Evolutionary conservation across 495 filamentous ascomycete genomes (phyloP).

Genomic region (Hyaloscypha finlandica): DNA sequence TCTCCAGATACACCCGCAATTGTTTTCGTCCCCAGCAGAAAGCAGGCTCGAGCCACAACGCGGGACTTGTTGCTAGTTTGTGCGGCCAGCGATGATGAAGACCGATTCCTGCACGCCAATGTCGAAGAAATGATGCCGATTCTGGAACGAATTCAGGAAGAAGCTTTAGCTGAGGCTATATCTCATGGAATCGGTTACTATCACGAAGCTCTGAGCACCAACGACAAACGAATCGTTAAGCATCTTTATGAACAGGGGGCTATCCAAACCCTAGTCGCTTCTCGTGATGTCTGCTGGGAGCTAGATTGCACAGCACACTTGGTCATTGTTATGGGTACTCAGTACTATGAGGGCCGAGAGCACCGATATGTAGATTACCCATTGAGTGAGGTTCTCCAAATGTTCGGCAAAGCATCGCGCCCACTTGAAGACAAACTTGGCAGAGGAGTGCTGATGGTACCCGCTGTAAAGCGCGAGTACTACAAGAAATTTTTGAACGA

Average conservation of each 20-base stretch:
- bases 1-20: constrained; percentile 88
- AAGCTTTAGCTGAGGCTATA: constrained; percentile 84
- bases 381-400: constrained; percentile 96
- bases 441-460: constrained; percentile 92
- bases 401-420: constrained; percentile 93
- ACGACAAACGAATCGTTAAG: constrained; percentile 90
- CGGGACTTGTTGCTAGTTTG: constrained; percentile 84
- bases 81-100: constrained; percentile 86
- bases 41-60: constrained; percentile 88
- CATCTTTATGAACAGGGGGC: constrained; percentile 90
- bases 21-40: constrained; percentile 88
- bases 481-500: constrained; percentile 99
- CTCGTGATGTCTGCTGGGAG: constrained; percentile 96
- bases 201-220: constrained; percentile 85
- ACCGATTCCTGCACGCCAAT: constrained; percentile 85
- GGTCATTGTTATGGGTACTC: constrained; percentile 97
- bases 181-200: constrained; percentile 97
- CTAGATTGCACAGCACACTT: constrained; percentile 83
- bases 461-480: constrained; percentile 91
- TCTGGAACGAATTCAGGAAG: constrained; percentile 78
- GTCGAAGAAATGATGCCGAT: constrained; percentile 79
- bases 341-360: constrained; percentile 95
- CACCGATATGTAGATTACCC: constrained; percentile 98
- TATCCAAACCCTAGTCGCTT: constrained; percentile 90
- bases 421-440: constrained; percentile 76